A percentile compares a stretch with the other conserved stretches of the same genome.
phyloP scores from a whole-genome alignment of 345 rosid species.

The Theobroma cacao region DNA sequence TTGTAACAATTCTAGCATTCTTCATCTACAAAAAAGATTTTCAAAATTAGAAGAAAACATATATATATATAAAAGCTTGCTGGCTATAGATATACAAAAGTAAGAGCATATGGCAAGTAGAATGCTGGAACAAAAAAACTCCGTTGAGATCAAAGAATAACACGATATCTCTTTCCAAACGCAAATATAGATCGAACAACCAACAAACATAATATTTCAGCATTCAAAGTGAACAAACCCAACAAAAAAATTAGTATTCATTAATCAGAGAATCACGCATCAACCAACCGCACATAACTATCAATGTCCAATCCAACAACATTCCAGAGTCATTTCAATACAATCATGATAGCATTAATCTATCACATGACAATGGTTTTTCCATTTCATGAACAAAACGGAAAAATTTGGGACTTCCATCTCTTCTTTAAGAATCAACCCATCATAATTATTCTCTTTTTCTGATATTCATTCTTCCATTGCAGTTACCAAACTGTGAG shows the following conservation, averaged over 20 bases:
- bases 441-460: background rate
- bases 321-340: background rate
- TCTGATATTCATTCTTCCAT: background rate
- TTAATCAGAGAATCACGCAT: background rate
- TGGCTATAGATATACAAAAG: background rate
- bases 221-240: background rate
- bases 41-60: background rate
- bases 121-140: background rate
- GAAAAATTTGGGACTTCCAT: background rate
- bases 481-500: background rate
- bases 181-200: no score
- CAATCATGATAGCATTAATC: background rate
- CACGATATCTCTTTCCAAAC: background rate
- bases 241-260: background rate
- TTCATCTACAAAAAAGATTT: conserved; percentile 4
- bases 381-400: background rate
- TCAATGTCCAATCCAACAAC: background rate
- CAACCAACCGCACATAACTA: background rate
- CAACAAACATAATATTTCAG: no score
- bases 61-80: background rate
- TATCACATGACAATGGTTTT: background rate
- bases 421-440: background rate
- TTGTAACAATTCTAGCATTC: background rate
- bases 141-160: background rate
- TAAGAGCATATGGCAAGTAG: background rate